Evolutionary conservation across 768 basidiomycete genomes (phyloP).

Genomic region (Clitopilus hobsonii): DNA sequence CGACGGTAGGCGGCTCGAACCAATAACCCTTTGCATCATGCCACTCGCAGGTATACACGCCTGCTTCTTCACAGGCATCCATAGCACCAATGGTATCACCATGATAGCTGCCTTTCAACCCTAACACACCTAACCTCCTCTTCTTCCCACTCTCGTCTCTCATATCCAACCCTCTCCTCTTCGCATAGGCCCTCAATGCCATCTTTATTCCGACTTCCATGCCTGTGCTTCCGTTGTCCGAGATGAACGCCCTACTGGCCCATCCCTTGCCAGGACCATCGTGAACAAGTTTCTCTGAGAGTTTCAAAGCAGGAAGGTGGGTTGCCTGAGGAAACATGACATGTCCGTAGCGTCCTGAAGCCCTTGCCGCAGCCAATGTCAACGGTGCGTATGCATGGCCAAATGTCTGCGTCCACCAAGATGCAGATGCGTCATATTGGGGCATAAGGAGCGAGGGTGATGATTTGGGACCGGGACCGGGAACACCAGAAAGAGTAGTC

Average conservation of each 20-base stretch:
- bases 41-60: conserved; percentile 95
- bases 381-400: conserved; percentile 78
- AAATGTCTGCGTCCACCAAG: conserved; percentile 96
- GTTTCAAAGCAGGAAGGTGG: conserved; percentile 77
- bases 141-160: conserved; percentile 27
- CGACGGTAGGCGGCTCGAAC: conserved; percentile 85
- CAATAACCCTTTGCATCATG: conserved; percentile 89
- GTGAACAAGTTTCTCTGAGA: conserved; percentile 74
- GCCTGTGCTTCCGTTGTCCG: conserved; percentile 92
- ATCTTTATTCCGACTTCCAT: conserved; percentile 99
- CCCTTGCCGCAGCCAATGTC: conserved; percentile 81
- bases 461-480: not conserved
- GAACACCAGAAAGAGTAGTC: conserved; percentile 4
- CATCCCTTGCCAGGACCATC: conserved; percentile 83
- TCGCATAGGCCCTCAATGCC: conserved; percentile 73
- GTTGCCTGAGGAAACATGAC: conserved; percentile 93
- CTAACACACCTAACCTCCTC: conserved; percentile 70
- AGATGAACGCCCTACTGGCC: conserved; percentile 90
- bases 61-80: conserved; percentile 84
- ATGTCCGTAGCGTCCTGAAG: conserved; percentile 93
- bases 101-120: conserved; percentile 91
- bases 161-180: conserved; percentile 4
- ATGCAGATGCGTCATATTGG: conserved; percentile 88
- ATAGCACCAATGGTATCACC: conserved; percentile 97
- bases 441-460: conserved; percentile 38